Base-by-base conservation (phyloP, 345 rosid species). In the Aurinia saxatilis region DNA sequence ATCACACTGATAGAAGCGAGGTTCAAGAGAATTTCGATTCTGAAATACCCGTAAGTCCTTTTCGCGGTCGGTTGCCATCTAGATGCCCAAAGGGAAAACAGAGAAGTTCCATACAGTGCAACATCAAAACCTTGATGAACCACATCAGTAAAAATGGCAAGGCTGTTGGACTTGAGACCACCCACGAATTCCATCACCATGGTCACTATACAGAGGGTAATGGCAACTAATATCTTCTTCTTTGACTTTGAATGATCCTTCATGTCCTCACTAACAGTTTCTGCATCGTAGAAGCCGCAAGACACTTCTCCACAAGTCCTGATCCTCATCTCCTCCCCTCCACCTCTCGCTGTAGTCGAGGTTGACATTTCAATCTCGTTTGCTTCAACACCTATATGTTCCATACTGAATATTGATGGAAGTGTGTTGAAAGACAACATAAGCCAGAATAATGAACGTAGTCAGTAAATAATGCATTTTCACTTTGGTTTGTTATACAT, bases 81-180 rank as follows among this genome's bases (percentile, higher is more conserved):
- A 8, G 55, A 50, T 4, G 55, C 36, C 3, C 9, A 13, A 1
- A 49, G 7, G 3, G 21, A 25, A 8, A 50, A 50, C 65, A 81
- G 92, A 81, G 92, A 53, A 85, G 68, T 46, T 85, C 88, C 36
- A 33, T 7, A 33, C 10, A 7, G 10, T 7, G 36, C 36, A 33
- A 33, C 36, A 33, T 33, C 36, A 7, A 10, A 7, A 1, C 9
- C 11, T 33, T 7, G 11, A 33, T 33, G 36, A 33, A 10, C 47
- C 21, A 2, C 11, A 41, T 41, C 19, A 15, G 39, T 50, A n/a
- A 50, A 21, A 4, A 50, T 31, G 23, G 31, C 3, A 6, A 50
- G 31, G 10, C 56, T 15, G 14, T 50, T 15, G 56, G 56, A 7
- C 13, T 50, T 15, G 16, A 31, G 31, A 31, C 39, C 56, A 50